Evolutionary conservation across 116 monocot genomes (phyloP).

Genomic region (Iris pallida): DNA sequence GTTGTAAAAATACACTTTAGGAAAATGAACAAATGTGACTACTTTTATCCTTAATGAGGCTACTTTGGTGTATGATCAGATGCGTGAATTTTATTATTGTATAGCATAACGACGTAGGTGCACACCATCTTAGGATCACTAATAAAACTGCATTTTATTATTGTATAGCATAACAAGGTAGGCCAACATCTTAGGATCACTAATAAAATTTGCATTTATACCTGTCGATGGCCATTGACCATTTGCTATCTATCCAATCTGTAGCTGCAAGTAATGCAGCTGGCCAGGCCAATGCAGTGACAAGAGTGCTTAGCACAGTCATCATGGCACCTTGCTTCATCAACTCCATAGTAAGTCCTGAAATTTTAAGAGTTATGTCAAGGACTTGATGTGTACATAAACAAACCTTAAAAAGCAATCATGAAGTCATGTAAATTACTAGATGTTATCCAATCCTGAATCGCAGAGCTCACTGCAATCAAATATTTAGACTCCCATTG

Average conservation of each 20-base stretch:
- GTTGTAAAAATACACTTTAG: too few species aligned
- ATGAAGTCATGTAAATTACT: conserved; percentile 41
- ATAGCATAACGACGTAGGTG: too few species aligned
- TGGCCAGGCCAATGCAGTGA: conserved; percentile 89
- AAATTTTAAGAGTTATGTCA: conserved; percentile 14
- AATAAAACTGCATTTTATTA: too few species aligned
- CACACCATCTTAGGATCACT: too few species aligned
- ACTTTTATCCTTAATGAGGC: not conserved
- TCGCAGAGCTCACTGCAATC: conserved; percentile 84
- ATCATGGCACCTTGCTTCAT: conserved; percentile 97
- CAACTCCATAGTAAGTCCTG: conserved; percentile 66
- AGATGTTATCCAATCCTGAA: conserved; percentile 95
- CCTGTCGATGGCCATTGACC: conserved; percentile 97
- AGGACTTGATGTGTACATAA: not conserved
- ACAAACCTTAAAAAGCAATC: not conserved
- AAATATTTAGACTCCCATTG: conserved; percentile 95
- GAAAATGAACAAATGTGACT: too few species aligned
- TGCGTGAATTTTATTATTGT: not conserved
- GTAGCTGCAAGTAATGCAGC: conserved; percentile 80
- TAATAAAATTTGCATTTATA: conserved; percentile 9
- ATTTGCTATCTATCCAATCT: conserved; percentile 94
- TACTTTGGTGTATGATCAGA: not conserved
- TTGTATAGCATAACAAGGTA: too few species aligned
- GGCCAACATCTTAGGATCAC: not conserved
- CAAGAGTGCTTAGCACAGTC: conserved; percentile 79